Evolutionary conservation across 1,284 basidiomycete species (phyloP), one percentile per base, ranked within the genome.

Genomic region (Puccinia brachypodii): DNA sequence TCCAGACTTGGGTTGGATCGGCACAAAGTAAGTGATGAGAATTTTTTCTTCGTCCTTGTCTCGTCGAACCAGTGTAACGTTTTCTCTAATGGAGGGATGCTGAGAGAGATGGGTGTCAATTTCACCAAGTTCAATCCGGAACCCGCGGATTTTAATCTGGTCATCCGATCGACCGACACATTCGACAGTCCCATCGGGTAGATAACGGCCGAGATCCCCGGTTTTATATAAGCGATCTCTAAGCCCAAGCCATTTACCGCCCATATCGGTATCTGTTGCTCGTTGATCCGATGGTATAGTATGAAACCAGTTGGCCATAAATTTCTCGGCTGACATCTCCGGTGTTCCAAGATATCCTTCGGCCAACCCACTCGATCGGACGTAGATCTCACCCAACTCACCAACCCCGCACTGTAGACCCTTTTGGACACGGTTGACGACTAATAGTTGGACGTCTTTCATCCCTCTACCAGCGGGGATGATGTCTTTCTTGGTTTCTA

Each of bases 1-100:
- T 88, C 88, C 0, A 91, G 91, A 75, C 40, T 66, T 75, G 9
- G 71, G 47, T 40, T 69, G 56, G 53, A 91, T 90, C 22, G 96
- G 97, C n/a, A 99, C 97, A 86, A 99, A 96, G 88, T 99, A 99
- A 85, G 93, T 94, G 81, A 99, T 94, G 16, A 99, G 91, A 44
- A 98, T 96, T 89, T 99, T 99, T 88, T 99, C 97, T 88, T 99
- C 97, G 87, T 99, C 95, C 89, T 99, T 99, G 89, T 99, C 96
- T 86, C 97, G 90, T 85, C 97, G 89, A 36, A 99, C 96, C 71
- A 99, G 90, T 0, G 97, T 99, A 76, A 99, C 95, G 85, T 99
- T 99, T 88, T 98, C 97, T 14, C 96, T 90, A 2, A 99, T 92
- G 28, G 95, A 90, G 7, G 94, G 93, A 87, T 99, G 96, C 85